Evolutionary conservation across 1,139 yeast genomes (phyloP), one percentile per base, ranked within the genome.

Genomic region (Blastobotrys elegans): DNA sequence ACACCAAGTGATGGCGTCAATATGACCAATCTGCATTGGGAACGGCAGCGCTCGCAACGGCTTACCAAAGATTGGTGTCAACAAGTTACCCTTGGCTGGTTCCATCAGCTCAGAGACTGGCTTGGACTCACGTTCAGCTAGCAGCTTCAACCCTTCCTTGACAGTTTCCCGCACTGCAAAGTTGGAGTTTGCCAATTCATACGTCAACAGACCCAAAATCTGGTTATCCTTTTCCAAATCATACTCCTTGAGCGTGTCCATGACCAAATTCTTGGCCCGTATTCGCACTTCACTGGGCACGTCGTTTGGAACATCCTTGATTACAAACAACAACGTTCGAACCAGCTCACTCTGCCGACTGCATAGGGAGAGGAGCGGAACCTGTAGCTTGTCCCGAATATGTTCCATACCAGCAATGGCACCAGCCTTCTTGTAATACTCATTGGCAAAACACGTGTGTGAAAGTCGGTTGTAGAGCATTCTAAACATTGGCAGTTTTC

Each of bases 21-120:
- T 89, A 64, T 92, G 90, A 30, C 98, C 98, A 50, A 94, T 92
- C 68, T 94, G 98, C 96, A 90, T 92, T 2, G 97, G 95, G 70
- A 94, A 92, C 0, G 99, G 98, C 53, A 94, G 73, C 0, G 98
- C 98, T 53, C 99, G 75, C 51, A 94, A 70, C 1, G 99, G 99
- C 61, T 94, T 94, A 5, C 96, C 96, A 70, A 92, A 94, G 37
- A 94, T 92, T 7, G 98, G 98, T 1, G 95, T 87, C 43, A 94
- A 69, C 39, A 94, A 71, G 40, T 90, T 78, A 39, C 80, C 84
- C 57, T 88, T 87, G 43, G 94, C 89, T 14, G 95, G 95, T 10
- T 80, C 79, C 66, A 94, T 81, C 55, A 94, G 76, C 1, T 82
- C 77, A 1, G 92, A 77, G 45, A 89, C 74, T 1, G 94, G 77